Percentiles rank a stretch among this genome's conserved stretches.
Conservation (phyloP, 768 basidiomycete genomes). For the Thelephora ganbajun region DNA sequence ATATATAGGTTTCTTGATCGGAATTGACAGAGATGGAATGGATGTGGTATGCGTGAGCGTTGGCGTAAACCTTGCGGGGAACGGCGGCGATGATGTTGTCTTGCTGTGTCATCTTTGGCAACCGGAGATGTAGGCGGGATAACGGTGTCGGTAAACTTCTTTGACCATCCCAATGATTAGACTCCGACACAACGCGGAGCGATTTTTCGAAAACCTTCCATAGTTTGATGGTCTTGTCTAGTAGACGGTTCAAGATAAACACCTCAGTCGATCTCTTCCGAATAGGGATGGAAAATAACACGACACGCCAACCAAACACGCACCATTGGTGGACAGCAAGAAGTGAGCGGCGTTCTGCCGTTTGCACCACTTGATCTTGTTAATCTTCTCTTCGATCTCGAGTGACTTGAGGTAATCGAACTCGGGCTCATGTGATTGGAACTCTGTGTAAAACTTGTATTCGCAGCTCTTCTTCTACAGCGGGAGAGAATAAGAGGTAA, state of each 20-base stretch:
- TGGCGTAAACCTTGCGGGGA: constrained; percentile 96
- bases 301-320: constrained; percentile 11
- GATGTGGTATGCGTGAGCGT: constrained; percentile 99
- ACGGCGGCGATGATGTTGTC: constrained; percentile 98
- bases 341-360: constrained; percentile 97
- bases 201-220: constrained; percentile 99
- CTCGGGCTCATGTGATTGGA: constrained; percentile 98
- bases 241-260: neutral
- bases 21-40: constrained; percentile 99
- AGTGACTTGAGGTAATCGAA: constrained; percentile 99
- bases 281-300: neutral
- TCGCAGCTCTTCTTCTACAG: constrained; percentile 97
- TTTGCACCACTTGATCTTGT: constrained; percentile 99
- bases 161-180: constrained; percentile 80
- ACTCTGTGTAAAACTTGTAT: constrained; percentile 99
- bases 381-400: constrained; percentile 99
- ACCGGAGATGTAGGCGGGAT: constrained; percentile 45
- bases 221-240: constrained; percentile 99
- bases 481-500: neutral
- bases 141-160: constrained; percentile 53
- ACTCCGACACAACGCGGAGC: constrained; percentile 90
- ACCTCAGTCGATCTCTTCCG: too few relatives aligned
- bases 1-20: constrained; percentile 98
- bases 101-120: constrained; percentile 87
- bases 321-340: constrained; percentile 92